phyloP scores from a whole-genome alignment of 768 basidiomycete genomes.

The Guyanaporus albipodus region DNA sequence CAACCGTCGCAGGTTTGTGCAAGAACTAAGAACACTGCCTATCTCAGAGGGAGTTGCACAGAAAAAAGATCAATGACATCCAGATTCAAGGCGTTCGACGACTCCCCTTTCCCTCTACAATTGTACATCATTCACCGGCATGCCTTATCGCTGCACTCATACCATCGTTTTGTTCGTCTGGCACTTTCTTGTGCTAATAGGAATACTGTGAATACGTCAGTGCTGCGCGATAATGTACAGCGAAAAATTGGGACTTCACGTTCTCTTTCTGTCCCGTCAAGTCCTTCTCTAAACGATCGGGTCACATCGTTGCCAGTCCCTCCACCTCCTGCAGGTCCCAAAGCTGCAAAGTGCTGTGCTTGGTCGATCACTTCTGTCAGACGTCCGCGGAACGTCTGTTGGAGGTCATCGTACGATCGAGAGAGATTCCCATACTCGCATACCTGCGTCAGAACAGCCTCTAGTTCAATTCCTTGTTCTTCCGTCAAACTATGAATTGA shows the following conservation, averaged over 20 bases:
- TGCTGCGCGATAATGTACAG: not conserved
- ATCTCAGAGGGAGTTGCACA: conserved; percentile 9
- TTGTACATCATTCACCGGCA: conserved; percentile 36
- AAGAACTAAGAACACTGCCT: conserved; percentile 49
- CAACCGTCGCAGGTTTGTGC: conserved; percentile 55
- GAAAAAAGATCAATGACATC: conserved; percentile 26
- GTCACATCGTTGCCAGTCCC: conserved; percentile 55
- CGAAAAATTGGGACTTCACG: conserved; percentile 45
- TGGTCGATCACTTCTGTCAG: conserved; percentile 80
- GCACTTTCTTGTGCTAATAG: conserved; percentile 79
- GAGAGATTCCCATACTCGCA: conserved; percentile 15
- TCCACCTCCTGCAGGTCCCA: conserved; percentile 55
- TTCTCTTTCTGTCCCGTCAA: conserved; percentile 91
- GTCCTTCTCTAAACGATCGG: conserved; percentile 81
- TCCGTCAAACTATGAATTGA: conserved; percentile 61
- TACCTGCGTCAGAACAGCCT: conserved; percentile 66
- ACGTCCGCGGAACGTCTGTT: conserved; percentile 71
- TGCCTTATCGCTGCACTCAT: conserved; percentile 64
- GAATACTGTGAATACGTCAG: conserved; percentile 57
- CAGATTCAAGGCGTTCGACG: not conserved
- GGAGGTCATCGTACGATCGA: conserved; percentile 2
- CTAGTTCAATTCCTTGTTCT: conserved; percentile 66
- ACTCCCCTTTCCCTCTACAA: not conserved
- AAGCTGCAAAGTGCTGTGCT: conserved; percentile 80
- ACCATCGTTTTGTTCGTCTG: conserved; percentile 76